These are phyloP conservation scores for Nitzschia sp. DNA, from an alignment of 108 stramenopile genomes.

Conservation along the genomic window DNA sequence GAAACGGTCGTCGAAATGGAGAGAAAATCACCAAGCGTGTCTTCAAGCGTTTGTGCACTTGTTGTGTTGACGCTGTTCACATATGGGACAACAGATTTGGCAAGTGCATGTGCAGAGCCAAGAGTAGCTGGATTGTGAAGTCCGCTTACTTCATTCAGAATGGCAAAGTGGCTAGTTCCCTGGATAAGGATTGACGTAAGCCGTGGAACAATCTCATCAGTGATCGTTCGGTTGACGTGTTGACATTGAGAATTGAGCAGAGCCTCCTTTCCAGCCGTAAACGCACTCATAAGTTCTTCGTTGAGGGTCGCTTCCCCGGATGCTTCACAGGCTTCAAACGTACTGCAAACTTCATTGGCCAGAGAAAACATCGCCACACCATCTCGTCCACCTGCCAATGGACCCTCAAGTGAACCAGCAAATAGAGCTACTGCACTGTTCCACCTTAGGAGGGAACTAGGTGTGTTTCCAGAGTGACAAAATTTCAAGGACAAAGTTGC, in stretches of 20 bases:
- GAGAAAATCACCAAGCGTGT: constrained; percentile 15
- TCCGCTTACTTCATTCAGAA: constrained; percentile 2
- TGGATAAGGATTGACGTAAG: constrained; percentile 58
- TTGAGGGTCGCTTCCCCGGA: constrained; percentile 52
- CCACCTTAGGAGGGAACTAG: constrained; percentile 28
- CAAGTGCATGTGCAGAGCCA: constrained; percentile 47
- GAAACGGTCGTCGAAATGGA: constrained; percentile 12
- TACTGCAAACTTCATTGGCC: constrained; percentile 65
- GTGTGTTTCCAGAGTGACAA: constrained; percentile 30
- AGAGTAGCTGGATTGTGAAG: constrained; percentile 7
- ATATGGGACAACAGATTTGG: constrained; percentile 58
- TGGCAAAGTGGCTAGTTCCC: constrained; percentile 20
- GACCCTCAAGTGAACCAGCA: constrained; percentile 71
- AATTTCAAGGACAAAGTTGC: constrained; percentile 37
- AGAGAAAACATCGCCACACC: constrained; percentile 63
- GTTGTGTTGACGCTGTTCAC: constrained; percentile 38
- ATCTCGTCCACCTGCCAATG: constrained; percentile 41
- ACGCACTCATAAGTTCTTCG: constrained; percentile 42
- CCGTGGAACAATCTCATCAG: constrained; percentile 37
- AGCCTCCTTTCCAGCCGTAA: constrained; percentile 46
- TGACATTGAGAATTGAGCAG: constrained; percentile 44
- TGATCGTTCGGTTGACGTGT: constrained; percentile 22
- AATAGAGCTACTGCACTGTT: constrained; percentile 66
- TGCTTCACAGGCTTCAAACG: constrained; percentile 55
- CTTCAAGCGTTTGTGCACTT: constrained; percentile 39